Conservation (phyloP, 805 yeast species). For the Candida patagonica region DNA sequence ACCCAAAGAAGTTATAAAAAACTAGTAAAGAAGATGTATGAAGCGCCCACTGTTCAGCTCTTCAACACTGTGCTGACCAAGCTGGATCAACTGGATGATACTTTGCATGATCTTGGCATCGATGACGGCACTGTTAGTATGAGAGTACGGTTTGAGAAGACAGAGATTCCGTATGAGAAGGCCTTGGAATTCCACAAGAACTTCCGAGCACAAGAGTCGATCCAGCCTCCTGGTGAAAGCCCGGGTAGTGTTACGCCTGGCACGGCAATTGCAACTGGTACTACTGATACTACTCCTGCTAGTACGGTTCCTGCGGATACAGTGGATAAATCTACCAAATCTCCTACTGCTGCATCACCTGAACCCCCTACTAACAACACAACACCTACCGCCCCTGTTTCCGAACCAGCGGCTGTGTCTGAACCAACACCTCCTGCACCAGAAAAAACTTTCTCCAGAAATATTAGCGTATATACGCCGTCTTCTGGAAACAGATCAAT, state of each 20-base stretch:
- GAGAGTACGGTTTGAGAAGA: constrained; percentile 15
- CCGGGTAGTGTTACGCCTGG: too few relatives aligned
- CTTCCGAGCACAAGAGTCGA: constrained; percentile 2
- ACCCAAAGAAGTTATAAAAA: constrained; percentile 11
- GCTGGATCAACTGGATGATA: constrained; percentile 13
- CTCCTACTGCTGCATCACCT: background rate
- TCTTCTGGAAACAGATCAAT: constrained; percentile 5
- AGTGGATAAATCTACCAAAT: too few relatives aligned
- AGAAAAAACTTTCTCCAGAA: background rate
- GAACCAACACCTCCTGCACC: background rate
- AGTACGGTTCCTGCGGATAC: background rate
- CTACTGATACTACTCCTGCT: background rate
- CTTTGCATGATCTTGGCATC: constrained; percentile 15
- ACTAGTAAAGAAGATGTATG: constrained; percentile 11
- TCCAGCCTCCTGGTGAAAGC: constrained; percentile 1
- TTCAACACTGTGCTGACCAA: constrained; percentile 12
- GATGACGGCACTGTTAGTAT: constrained; percentile 14
- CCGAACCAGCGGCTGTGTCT: background rate
- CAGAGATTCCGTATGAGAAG: constrained; percentile 11
- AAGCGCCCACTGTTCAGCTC: constrained; percentile 17
- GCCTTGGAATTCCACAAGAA: constrained; percentile 9
- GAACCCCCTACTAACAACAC: background rate
- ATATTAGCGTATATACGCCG: background rate
- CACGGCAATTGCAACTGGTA: background rate
- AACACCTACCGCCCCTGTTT: background rate